These are phyloP conservation scores for Zizania latifolia DNA, from an alignment of 176 grass and related monocot species.

Conservation along the genomic window DNA sequence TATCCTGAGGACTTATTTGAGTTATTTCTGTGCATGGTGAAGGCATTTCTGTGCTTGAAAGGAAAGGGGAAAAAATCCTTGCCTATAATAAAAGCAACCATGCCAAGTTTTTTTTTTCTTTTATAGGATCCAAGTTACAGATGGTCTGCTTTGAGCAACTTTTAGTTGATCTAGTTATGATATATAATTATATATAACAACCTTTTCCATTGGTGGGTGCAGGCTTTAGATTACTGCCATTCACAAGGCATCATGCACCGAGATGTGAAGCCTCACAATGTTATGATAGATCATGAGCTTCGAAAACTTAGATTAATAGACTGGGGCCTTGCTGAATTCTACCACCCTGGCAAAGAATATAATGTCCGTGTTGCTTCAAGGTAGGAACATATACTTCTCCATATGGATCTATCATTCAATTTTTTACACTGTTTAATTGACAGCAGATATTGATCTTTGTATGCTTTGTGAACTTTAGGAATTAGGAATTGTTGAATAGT, in stretches of 20 bases:
- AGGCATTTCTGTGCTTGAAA: neutral
- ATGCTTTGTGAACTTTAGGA: neutral
- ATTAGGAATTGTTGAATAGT: neutral
- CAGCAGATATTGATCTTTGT: neutral
- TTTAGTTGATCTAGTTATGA: neutral
- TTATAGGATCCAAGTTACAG: neutral
- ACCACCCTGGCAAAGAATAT: constrained; percentile 70
- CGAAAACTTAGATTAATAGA: constrained; percentile 62
- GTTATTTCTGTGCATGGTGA: neutral
- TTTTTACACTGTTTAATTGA: neutral
- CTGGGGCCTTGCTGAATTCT: constrained; percentile 76
- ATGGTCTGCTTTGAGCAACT: neutral
- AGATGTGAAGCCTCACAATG: constrained; percentile 78
- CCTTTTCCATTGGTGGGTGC: constrained; percentile 1
- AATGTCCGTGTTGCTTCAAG: constrained; percentile 69
- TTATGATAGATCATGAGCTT: constrained; percentile 73
- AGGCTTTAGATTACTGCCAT: constrained; percentile 70
- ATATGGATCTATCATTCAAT: neutral
- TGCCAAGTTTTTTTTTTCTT: neutral
- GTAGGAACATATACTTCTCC: constrained; percentile 8
- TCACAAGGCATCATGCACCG: constrained; percentile 72
- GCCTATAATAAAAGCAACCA: neutral
- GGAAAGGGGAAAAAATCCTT: neutral
- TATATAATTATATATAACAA: too few relatives aligned
- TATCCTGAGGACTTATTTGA: neutral